These are phyloP conservation scores for Candida nonsorbophila DNA, from an alignment of 805 yeast genomes.

Conservation along the genomic window DNA sequence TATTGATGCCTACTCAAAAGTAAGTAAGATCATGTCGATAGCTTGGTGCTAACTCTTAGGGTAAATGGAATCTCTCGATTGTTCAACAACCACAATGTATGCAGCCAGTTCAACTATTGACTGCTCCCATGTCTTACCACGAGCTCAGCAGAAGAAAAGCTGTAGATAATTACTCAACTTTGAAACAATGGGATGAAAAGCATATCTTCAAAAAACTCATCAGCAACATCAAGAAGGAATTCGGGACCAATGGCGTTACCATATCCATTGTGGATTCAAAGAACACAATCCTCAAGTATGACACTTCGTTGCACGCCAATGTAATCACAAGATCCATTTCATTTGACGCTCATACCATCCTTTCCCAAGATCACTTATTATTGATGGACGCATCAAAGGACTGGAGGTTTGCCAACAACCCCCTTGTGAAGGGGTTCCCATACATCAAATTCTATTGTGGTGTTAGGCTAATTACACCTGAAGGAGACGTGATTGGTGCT, in stretches of 20 bases:
- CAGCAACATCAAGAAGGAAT: constrained; percentile 31
- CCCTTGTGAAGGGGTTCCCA: constrained; percentile 60
- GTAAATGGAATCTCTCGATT: constrained; percentile 50
- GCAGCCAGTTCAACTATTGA: constrained; percentile 38
- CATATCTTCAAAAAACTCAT: constrained; percentile 33
- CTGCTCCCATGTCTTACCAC: constrained; percentile 54
- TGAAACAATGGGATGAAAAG: constrained; percentile 47
- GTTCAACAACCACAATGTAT: constrained; percentile 55
- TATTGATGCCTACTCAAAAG: constrained; percentile 47
- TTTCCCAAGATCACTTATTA: constrained; percentile 52
- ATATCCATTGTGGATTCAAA: constrained; percentile 52
- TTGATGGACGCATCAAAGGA: constrained; percentile 58
- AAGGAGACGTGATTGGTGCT: constrained; percentile 48
- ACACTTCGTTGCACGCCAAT: constrained; percentile 41
- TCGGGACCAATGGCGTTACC: constrained; percentile 48
- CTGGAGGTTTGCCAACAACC: constrained; percentile 64
- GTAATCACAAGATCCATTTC: constrained; percentile 53
- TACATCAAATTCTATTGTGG: constrained; percentile 59
- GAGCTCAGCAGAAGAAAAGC: constrained; percentile 43
- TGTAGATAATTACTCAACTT: constrained; percentile 33
- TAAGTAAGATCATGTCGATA: constrained; percentile 11
- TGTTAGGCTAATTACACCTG: constrained; percentile 41
- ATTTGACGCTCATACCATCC: constrained; percentile 63
- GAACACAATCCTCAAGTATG: constrained; percentile 46
- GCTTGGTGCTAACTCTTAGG: constrained; percentile 21